Conservation (phyloP, 805 yeast genomes). For the Pichia nanzhaoensis region DNA sequence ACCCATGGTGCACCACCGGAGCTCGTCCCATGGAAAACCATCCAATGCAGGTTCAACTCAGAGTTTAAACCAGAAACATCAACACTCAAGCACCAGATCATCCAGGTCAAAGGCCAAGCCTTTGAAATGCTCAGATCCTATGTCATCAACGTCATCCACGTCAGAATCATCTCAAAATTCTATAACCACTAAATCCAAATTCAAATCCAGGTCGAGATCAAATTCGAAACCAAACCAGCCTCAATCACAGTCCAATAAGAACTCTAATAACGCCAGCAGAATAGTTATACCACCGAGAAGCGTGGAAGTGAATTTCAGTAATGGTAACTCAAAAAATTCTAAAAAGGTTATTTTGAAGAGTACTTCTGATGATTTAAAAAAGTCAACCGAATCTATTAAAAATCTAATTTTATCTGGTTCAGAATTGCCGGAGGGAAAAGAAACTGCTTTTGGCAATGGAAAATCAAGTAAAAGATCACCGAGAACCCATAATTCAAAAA, state of each 20-base stretch:
- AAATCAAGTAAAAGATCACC: not conserved
- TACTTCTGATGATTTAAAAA: constrained; percentile 17
- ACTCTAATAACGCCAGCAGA: constrained; percentile 31
- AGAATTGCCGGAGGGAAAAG: constrained; percentile 17
- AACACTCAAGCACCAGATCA: no score
- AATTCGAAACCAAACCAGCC: not conserved
- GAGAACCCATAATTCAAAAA: not conserved
- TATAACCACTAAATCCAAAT: not conserved
- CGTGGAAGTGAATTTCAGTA: constrained; percentile 19
- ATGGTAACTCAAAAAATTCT: constrained; percentile 5
- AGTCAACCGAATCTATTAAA: constrained; percentile 20
- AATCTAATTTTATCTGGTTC: constrained; percentile 14
- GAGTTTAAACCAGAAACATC: not conserved
- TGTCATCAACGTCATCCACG: no score
- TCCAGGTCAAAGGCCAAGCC: no score
- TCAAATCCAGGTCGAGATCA: not conserved
- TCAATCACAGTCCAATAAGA: constrained; percentile 9
- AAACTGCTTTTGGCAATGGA: constrained; percentile 13
- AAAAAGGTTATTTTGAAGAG: constrained; percentile 14
- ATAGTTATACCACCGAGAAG: constrained; percentile 27
- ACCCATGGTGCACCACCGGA: constrained; percentile 15
- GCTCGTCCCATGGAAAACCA: not conserved
- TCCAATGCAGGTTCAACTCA: constrained; percentile 2
- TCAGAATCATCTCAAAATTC: no score
- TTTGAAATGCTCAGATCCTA: no score